Evolutionary conservation across 257 asterid species (phyloP).

Genomic region (Linderniella brevidens): DNA sequence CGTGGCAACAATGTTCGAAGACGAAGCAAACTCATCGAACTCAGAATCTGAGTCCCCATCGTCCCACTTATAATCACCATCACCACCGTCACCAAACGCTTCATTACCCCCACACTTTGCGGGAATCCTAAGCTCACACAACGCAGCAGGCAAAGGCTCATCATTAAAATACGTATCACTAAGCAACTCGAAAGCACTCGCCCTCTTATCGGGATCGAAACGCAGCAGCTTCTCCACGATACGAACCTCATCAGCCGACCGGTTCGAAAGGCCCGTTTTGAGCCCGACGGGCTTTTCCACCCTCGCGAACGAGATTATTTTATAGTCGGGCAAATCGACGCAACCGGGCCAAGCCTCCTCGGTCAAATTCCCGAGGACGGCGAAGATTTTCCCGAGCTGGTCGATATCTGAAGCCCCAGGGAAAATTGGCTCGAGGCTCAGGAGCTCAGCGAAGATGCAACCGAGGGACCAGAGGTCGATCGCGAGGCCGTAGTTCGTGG

Average conservation of each 20-base stretch:
- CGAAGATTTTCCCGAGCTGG: constrained; percentile 57
- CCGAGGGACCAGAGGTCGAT: constrained; percentile 95
- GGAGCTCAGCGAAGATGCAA: constrained; percentile 77
- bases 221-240: constrained; percentile 45
- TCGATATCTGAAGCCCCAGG: constrained; percentile 88
- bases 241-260: constrained; percentile 49
- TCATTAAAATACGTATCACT: constrained; percentile 65
- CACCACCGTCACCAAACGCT: constrained; percentile 38
- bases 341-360: constrained; percentile 86
- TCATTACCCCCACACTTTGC: constrained; percentile 27
- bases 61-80: constrained; percentile 27
- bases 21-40: constrained; percentile 51
- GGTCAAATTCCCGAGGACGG: constrained; percentile 52
- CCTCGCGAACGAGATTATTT: constrained; percentile 49
- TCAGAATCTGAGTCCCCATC: constrained; percentile 60
- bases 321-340: constrained; percentile 64
- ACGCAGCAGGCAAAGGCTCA: constrained; percentile 57
- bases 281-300: constrained; percentile 58
- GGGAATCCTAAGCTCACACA: constrained; percentile 65
- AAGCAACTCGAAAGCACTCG: constrained; percentile 69
- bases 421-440: constrained; percentile 59
- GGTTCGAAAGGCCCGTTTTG: constrained; percentile 40
- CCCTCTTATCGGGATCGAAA: constrained; percentile 60
- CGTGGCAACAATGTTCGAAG: constrained; percentile 25
- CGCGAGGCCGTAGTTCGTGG: constrained; percentile 70